phyloP scores from a whole-genome alignment of 2,329 filamentous ascomycete genomes.

The Diaporthe batatas region DNA sequence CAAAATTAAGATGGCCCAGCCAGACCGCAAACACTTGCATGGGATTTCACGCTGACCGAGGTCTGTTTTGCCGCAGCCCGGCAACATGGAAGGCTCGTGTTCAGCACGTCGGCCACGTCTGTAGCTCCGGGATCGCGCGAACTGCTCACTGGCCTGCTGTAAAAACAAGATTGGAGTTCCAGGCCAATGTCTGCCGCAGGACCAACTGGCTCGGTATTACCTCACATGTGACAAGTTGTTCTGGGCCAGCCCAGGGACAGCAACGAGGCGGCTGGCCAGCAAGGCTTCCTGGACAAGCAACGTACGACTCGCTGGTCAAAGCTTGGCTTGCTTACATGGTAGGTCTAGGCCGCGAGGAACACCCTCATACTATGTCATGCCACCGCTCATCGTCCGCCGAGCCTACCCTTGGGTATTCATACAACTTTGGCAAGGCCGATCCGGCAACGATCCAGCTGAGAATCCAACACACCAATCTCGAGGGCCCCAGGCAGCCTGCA shows the following conservation, averaged over 20 bases:
- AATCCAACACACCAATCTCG: neutral
- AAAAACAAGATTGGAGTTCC: neutral
- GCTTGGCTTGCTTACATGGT: neutral
- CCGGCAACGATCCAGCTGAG: conserved; percentile 5
- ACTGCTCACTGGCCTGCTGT: neutral
- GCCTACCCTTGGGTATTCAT: too few species aligned
- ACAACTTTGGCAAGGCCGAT: neutral
- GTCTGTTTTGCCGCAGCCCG: neutral
- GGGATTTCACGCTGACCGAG: neutral
- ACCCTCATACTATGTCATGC: neutral
- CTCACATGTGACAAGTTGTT: conserved; percentile 10
- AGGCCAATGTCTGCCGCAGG: neutral
- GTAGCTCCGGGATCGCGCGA: neutral
- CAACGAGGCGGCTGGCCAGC: neutral
- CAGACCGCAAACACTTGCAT: neutral
- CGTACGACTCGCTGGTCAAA: neutral
- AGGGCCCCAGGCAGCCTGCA: too few species aligned
- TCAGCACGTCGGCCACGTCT: neutral
- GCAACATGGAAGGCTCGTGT: neutral
- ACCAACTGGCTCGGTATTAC: neutral
- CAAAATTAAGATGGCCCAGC: neutral
- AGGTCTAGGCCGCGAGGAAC: neutral
- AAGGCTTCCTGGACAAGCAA: neutral
- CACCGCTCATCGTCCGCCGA: neutral
- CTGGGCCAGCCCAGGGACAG: neutral